phyloP scores from a whole-genome alignment of 1,139 yeast genomes.

The Spencermartinsiella ligniputridi region DNA sequence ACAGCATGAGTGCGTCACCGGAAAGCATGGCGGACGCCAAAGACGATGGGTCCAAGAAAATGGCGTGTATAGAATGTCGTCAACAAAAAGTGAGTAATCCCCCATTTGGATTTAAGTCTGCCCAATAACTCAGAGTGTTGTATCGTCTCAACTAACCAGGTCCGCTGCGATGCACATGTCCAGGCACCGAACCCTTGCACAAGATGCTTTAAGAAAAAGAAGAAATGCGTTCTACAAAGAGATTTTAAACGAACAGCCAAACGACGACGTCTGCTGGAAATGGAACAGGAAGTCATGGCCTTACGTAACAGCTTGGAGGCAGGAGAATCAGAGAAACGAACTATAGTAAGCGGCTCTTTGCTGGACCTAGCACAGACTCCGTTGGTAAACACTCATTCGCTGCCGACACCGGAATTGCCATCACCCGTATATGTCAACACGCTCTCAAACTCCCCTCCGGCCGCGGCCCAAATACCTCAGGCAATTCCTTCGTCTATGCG shows the following conservation, averaged over 20 bases:
- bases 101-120: neutral
- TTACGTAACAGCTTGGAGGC: slow-evolving; percentile 54
- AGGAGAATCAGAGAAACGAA: slow-evolving; percentile 19
- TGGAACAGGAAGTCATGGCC: slow-evolving; percentile 73
- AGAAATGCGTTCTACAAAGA: slow-evolving; percentile 67
- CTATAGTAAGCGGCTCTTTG: slow-evolving; percentile 19
- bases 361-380: slow-evolving; percentile 15
- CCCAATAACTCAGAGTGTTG: neutral
- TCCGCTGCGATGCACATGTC: slow-evolving; percentile 82
- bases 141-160: slow-evolving; percentile 18
- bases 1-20: neutral
- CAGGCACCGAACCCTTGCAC: slow-evolving; percentile 77
- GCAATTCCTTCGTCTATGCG: slow-evolving; percentile 2
- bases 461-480: neutral
- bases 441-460: neutral
- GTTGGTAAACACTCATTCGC: slow-evolving; percentile 9
- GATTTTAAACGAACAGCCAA: slow-evolving; percentile 87
- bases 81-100: slow-evolving; percentile 64
- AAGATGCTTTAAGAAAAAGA: slow-evolving; percentile 66
- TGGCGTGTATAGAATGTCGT: slow-evolving; percentile 94
- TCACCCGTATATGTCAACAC: slow-evolving; percentile 17
- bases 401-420: slow-evolving; percentile 15
- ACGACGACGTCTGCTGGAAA: slow-evolving; percentile 68
- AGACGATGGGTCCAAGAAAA: slow-evolving; percentile 42
- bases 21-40: slow-evolving; percentile 10